Conservation (phyloP, 2,329 filamentous ascomycete species). For the Penicillium sp. region DNA sequence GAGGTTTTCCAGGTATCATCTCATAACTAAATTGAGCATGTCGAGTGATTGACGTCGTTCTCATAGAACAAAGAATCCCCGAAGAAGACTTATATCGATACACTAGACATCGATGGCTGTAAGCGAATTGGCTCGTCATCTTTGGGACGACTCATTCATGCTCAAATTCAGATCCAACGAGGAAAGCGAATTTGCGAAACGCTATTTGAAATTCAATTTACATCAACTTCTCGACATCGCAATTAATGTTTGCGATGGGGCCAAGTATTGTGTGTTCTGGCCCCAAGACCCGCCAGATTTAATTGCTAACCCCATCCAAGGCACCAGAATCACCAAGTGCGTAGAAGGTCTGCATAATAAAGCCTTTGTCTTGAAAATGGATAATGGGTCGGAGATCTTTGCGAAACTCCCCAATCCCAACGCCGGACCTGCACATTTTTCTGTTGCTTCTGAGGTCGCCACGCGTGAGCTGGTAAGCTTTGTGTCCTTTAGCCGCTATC, state of each 20-base stretch:
- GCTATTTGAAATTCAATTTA: conserved; percentile 31
- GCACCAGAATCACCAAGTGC: conserved; percentile 31
- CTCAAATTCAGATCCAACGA: conserved; percentile 27
- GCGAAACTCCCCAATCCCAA: conserved; percentile 32
- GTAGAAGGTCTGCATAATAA: conserved; percentile 35
- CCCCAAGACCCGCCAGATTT: background rate
- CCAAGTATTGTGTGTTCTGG: conserved; percentile 24
- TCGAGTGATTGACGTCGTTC: no score
- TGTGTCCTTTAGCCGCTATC: background rate
- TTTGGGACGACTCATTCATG: conserved; percentile 1
- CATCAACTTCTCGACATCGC: conserved; percentile 27
- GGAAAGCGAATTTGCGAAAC: conserved; percentile 26
- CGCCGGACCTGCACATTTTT: conserved; percentile 22
- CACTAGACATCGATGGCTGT: conserved; percentile 21
- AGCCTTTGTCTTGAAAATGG: conserved; percentile 37
- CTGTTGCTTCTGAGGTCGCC: conserved; percentile 27
- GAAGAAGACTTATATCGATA: conserved; percentile 21
- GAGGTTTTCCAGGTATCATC: no score
- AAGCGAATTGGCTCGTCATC: conserved; percentile 1
- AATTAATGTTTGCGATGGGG: conserved; percentile 25
- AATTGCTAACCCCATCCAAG: conserved; percentile 9
- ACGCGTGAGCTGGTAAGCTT: conserved; percentile 26
- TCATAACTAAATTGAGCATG: no score
- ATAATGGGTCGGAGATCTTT: conserved; percentile 30
- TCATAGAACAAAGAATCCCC: conserved; percentile 13